Evolutionary conservation across 2,329 filamentous ascomycete genomes (phyloP), one percentile per base, ranked within the genome.

Genomic region (Aspergillus quadricinctus): DNA sequence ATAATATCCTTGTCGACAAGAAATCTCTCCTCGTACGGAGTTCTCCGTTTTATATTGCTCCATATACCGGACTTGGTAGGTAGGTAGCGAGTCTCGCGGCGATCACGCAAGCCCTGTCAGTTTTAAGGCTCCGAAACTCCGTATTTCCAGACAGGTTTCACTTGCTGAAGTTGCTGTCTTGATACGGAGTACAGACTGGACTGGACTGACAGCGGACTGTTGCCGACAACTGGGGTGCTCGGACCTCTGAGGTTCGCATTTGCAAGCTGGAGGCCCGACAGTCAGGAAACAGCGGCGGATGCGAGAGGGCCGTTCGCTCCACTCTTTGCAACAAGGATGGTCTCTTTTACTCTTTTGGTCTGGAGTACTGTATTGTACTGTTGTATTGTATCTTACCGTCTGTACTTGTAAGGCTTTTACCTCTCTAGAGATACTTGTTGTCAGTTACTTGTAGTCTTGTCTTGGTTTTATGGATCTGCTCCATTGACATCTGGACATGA

Each of bases 301-400:
- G 68, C 68, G 69, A 69, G 64, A 63, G 57, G 37, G 60, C 67
- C 69, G 69, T 72, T 72, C 69, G 64, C 62, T 70, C 67, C 67
- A 67, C 66, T 60, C 52, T 57, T 54, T 14, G 11, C 45, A 35
- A 19, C 48, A 31, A 46, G 51, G 60, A 54, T 57, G 61, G 43
- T 50, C 58, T 63, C 58, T 53, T 59, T 57, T 46, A 49, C 51
- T 54, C 46, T 29, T 50, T 48, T 21, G 21, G 41, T 19, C 54
- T 54, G 35, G 31, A 17, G 14, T 37, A 37, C 31, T 23, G 14
- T 31, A 51, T 40, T 29, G 25, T 49, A 45, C 8, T 31, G 21
- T 14, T 31, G 21, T 21, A 52, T 37, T 31, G n/a, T 19, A 23
- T 45, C 21, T 8, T 23, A 21, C 10, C 23, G 4, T 23, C 19